Percentiles rank a stretch among this genome's conserved stretches.
Evolutionary conservation across 352 stramenopile species (phyloP).

Genomic region (Pythium apleroticum): DNA sequence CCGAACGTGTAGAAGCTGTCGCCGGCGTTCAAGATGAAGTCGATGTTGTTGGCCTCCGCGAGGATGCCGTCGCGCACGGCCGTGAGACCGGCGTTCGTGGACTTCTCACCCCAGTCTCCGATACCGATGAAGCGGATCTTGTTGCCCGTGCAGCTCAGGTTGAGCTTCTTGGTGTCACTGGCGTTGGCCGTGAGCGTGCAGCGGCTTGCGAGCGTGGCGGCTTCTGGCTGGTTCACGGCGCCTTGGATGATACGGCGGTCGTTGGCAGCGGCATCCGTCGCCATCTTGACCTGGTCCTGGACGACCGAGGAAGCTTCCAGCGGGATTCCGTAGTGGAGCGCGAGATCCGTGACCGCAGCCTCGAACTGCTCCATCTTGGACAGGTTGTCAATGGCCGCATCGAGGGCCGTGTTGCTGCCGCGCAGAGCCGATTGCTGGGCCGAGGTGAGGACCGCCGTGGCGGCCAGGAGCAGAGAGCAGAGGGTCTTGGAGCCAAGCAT

Average conservation of each 20-base stretch:
- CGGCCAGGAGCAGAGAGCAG: conserved; percentile 15
- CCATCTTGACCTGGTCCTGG: conserved; percentile 26
- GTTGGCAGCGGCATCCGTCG: conserved; percentile 19
- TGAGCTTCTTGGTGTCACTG: conserved; percentile 25
- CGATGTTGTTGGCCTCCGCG: conserved; percentile 17
- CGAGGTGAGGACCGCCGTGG: conserved; percentile 1
- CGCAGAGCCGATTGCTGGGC: conserved; percentile 15
- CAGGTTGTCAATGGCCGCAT: conserved; percentile 25
- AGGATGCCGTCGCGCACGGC: conserved; percentile 26
- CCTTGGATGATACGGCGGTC: conserved; percentile 25
- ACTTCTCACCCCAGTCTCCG: conserved; percentile 29
- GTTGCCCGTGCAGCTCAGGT: conserved; percentile 22
- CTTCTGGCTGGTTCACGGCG: conserved; percentile 11
- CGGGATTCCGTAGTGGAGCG: conserved; percentile 31
- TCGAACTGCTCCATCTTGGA: conserved; percentile 31
- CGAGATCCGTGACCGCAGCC: conserved; percentile 28
- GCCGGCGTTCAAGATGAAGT: conserved; percentile 30
- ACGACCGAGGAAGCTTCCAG: conserved; percentile 27
- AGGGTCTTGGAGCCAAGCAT: conserved; percentile 26
- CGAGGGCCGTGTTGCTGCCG: conserved; percentile 18
- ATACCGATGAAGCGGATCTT: conserved; percentile 31
- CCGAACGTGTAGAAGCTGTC: conserved; percentile 32
- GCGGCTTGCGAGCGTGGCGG: conserved; percentile 17
- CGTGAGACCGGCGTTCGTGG: conserved; percentile 14
- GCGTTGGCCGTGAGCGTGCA: conserved; percentile 30